Percentiles rank a stretch among this genome's conserved stretches.
These are phyloP conservation scores for Taxillus chinensis DNA, from an alignment of 164 flowering plant genomes.

Conservation along the genomic window DNA sequence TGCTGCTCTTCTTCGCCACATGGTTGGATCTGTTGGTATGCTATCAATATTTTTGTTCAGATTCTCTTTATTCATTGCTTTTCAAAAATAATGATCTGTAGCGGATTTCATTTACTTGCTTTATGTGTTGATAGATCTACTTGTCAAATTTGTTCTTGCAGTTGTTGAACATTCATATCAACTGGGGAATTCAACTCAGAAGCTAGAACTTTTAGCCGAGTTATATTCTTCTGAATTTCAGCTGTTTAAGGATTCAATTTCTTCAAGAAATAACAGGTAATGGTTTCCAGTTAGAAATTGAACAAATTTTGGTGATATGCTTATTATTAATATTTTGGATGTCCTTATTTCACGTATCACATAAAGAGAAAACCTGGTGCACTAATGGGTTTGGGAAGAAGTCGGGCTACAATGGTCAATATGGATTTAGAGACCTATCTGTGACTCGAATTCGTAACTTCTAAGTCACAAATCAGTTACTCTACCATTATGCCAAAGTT, in stretches of 20 bases:
- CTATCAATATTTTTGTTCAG: background rate
- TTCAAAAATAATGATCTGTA: background rate
- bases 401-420: no score
- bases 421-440: no score
- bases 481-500: no score
- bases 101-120: no score
- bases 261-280: slow-evolving; percentile 65
- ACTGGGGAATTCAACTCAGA: slow-evolving; percentile 77
- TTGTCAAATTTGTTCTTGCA: slow-evolving; percentile 17
- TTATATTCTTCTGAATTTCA: slow-evolving; percentile 85
- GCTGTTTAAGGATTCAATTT: slow-evolving; percentile 64
- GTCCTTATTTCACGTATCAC: no score
- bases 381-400: no score
- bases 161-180: slow-evolving; percentile 89
- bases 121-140: no score
- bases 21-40: slow-evolving; percentile 94
- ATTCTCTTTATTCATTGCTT: background rate
- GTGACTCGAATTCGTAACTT: no score
- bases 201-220: slow-evolving; percentile 65
- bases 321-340: no score
- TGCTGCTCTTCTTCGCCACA: slow-evolving; percentile 80
- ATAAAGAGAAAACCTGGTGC: no score
- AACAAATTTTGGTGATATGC: no score
- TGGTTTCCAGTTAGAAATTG: background rate
- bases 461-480: no score